Conservation (phyloP, 148 eudicot species). For the Amaranthus cruentus region DNA sequence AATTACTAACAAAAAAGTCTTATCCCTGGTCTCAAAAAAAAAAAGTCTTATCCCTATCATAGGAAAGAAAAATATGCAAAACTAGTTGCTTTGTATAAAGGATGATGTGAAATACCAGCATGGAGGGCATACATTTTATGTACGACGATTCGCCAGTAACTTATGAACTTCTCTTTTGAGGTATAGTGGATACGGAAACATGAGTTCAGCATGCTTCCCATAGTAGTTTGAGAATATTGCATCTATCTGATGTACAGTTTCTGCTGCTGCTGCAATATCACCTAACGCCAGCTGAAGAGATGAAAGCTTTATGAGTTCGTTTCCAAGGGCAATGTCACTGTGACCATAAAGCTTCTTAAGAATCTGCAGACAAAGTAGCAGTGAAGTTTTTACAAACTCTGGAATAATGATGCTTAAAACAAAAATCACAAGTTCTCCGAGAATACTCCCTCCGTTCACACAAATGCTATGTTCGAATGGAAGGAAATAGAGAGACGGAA, state of each 20-base stretch:
- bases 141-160: not conserved
- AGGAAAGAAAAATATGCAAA: no score
- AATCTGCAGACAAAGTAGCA: slow-evolving; percentile 42
- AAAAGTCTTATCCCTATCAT: no score
- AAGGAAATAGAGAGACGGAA: no score
- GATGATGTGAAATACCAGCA: not conserved
- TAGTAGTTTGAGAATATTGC: slow-evolving; percentile 57
- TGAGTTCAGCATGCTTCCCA: slow-evolving; percentile 54
- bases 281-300: slow-evolving; percentile 58
- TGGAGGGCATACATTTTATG: no score
- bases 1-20: no score
- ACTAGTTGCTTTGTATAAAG: no score
- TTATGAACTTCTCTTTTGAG: slow-evolving; percentile 33
- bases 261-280: slow-evolving; percentile 32
- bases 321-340: slow-evolving; percentile 66
- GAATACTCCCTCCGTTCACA: not conserved
- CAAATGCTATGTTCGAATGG: no score
- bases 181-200: slow-evolving; percentile 51
- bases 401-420: not conserved
- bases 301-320: slow-evolving; percentile 76
- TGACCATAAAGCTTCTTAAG: slow-evolving; percentile 63
- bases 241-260: slow-evolving; percentile 31
- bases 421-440: not conserved
- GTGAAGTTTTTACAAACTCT: not conserved
- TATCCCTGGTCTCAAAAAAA: no score